phyloP scores from a whole-genome alignment of 192 early-diverging fungal genomes.

The Coemansia sp. region DNA sequence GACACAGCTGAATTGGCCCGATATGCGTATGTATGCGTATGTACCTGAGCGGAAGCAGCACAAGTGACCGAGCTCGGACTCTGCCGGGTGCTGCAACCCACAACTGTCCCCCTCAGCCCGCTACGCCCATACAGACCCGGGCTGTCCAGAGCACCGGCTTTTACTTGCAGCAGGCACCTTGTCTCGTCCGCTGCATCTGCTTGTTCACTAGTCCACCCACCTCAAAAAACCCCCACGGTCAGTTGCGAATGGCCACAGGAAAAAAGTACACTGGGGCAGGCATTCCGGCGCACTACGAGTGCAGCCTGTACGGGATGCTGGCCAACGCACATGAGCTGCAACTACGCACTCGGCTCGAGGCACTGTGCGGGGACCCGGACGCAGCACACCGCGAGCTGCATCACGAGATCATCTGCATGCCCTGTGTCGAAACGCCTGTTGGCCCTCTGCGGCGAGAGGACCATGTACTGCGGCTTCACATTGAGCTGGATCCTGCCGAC shows the following conservation, averaged over 20 bases:
- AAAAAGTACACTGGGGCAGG: slow-evolving; percentile 28
- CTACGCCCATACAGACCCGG: too few species aligned
- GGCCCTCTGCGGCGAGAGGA: slow-evolving; percentile 72
- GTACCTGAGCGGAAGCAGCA: too few species aligned
- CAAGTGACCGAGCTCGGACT: too few species aligned
- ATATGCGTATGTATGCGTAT: too few species aligned
- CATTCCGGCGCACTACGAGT: slow-evolving; percentile 49
- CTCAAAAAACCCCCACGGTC: too few species aligned
- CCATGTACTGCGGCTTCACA: slow-evolving; percentile 57
- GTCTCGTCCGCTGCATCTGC: too few species aligned
- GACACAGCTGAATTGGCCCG: too few species aligned
- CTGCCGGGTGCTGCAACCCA: too few species aligned
- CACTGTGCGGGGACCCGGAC: slow-evolving; percentile 60
- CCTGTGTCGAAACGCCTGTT: slow-evolving; percentile 60
- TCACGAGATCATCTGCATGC: slow-evolving; percentile 64
- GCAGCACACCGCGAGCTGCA: slow-evolving; percentile 53
- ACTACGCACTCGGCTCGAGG: slow-evolving; percentile 60
- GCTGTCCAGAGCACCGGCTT: too few species aligned
- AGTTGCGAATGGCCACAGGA: slow-evolving; percentile 18
- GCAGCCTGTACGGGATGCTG: slow-evolving; percentile 54
- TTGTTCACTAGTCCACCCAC: too few species aligned
- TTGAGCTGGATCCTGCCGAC: slow-evolving; percentile 44
- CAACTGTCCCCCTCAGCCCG: too few species aligned
- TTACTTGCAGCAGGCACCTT: too few species aligned
- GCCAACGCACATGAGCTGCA: slow-evolving; percentile 42